A percentile compares a stretch with the other conserved stretches of the same genome.
These are phyloP conservation scores for Starmerella khaoyaiensis DNA, from an alignment of 805 yeast species.

Conservation along the genomic window DNA sequence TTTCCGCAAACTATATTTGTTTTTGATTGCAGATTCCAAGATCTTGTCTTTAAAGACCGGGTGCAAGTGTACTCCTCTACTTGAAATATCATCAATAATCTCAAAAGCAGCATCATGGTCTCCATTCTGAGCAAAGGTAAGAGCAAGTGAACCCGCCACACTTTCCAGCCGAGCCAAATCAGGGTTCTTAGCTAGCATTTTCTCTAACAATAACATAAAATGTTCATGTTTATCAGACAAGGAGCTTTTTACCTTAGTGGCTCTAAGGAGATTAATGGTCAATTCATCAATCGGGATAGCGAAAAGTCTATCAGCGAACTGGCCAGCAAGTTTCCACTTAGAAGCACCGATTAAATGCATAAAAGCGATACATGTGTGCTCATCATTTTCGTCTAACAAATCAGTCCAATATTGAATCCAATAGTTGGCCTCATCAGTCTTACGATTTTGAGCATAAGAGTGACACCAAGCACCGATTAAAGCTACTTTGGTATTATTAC, in stretches of 20 bases:
- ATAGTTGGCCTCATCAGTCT: not conserved
- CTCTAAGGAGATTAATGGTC: too few relatives aligned
- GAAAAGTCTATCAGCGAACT: not conserved
- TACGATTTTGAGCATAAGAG: not conserved
- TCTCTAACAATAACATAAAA: constrained; percentile 7
- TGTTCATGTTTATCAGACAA: too few relatives aligned
- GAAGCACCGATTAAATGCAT: not conserved
- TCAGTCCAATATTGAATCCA: constrained; percentile 7
- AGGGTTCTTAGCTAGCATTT: constrained; percentile 6
- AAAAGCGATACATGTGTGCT: too few relatives aligned
- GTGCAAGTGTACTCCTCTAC: not conserved
- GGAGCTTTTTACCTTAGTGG: not conserved
- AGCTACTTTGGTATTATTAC: constrained; percentile 11
- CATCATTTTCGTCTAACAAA: not conserved
- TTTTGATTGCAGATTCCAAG: not conserved
- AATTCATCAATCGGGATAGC: not conserved
- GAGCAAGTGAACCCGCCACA: constrained; percentile 5
- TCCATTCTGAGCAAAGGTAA: constrained; percentile 5
- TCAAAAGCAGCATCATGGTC: constrained; percentile 7
- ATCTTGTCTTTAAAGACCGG: not conserved
- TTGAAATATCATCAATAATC: constrained; percentile 6
- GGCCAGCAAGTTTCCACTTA: not conserved
- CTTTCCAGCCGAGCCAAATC: constrained; percentile 1
- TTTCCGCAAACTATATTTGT: not conserved
- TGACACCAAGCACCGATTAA: constrained; percentile 11